Evolutionary conservation across 345 rosid species (phyloP).

Genomic region (Pseudoturritis turrita): DNA sequence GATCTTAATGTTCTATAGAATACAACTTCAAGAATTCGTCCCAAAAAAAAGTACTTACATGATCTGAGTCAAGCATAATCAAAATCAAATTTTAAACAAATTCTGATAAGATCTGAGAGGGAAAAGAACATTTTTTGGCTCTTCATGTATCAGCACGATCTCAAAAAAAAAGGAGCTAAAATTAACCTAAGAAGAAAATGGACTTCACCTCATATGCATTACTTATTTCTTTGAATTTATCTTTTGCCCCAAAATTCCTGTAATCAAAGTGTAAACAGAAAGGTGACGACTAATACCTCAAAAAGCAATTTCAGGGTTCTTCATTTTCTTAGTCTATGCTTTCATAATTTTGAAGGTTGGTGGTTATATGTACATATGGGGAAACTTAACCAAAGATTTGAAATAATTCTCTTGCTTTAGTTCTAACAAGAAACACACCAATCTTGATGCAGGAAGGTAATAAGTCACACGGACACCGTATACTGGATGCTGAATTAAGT

Average conservation of each 20-base stretch:
- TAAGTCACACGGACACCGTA: background rate
- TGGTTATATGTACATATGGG: background rate
- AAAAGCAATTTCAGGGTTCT: too few relatives aligned
- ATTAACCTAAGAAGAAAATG: constrained; percentile 9
- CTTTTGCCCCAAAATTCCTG: constrained; percentile 91
- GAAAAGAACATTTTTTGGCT: background rate
- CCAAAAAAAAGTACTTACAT: too few relatives aligned
- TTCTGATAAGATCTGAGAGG: constrained; percentile 78
- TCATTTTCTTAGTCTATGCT: background rate
- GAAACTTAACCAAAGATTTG: background rate
- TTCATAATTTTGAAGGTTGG: background rate
- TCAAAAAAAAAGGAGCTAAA: background rate
- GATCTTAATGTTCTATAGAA: too few relatives aligned
- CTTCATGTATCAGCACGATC: background rate
- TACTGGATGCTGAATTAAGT: background rate
- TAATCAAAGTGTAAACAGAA: constrained; percentile 10
- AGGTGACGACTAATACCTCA: background rate
- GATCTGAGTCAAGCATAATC: too few relatives aligned
- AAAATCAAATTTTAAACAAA: too few relatives aligned
- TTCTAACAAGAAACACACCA: background rate
- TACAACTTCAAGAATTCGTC: too few relatives aligned
- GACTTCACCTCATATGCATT: constrained; percentile 93
- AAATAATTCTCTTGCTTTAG: background rate
- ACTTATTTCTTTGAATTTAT: constrained; percentile 94
- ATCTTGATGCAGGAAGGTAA: background rate